A percentile compares a stretch with the other conserved stretches of the same genome.
Evolutionary conservation across 2,329 filamentous ascomycete species (phyloP).

Genomic region (Beauveria sp.): DNA sequence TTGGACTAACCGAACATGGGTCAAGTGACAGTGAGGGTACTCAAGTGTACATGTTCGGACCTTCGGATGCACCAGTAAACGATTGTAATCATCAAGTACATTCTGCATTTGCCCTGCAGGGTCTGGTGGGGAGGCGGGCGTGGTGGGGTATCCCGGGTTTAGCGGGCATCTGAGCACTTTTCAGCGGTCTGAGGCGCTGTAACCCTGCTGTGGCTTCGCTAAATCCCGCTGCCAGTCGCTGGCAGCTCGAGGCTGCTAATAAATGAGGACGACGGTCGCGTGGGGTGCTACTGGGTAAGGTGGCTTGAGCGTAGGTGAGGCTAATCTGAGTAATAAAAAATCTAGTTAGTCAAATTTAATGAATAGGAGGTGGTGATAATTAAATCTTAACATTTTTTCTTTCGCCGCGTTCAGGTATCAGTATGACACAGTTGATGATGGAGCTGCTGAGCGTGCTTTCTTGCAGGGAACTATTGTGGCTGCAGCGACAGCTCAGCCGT

Average conservation of each 20-base stretch:
- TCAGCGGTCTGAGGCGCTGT: constrained; percentile 1
- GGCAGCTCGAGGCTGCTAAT: background rate
- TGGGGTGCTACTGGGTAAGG: background rate
- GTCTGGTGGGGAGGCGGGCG: background rate
- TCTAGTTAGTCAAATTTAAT: background rate
- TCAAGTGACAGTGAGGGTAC: background rate
- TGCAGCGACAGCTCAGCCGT: background rate
- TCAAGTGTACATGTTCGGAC: background rate
- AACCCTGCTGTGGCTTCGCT: background rate
- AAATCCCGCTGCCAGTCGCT: background rate
- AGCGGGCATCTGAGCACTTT: background rate
- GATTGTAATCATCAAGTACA: background rate
- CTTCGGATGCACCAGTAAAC: background rate
- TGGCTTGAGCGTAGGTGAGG: background rate
- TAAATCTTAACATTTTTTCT: background rate
- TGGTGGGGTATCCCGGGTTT: constrained; percentile 1
- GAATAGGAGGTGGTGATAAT: background rate
- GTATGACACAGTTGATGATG: no score
- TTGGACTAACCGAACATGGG: background rate
- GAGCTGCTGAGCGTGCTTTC: no score
- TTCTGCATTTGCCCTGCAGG: background rate
- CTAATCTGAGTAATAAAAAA: constrained; percentile 3
- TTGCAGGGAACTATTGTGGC: background rate
- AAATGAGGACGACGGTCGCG: background rate
- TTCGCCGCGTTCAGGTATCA: no score